These are phyloP conservation scores for Amphicarpaea edgeworthii DNA, from an alignment of 306 rosid species.

Conservation along the genomic window DNA sequence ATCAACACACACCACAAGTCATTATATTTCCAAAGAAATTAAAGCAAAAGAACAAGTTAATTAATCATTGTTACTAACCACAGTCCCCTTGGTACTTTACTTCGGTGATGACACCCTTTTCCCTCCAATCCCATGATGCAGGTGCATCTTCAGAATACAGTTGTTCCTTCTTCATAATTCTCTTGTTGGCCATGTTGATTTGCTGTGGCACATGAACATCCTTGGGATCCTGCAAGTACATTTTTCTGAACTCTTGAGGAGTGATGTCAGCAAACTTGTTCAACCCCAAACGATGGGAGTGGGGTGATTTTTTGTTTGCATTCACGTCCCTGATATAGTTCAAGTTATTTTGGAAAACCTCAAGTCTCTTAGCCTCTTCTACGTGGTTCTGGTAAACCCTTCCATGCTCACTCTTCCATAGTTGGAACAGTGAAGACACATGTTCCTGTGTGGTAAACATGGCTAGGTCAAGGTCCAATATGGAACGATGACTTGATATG, in stretches of 20 bases:
- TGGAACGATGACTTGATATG: conserved; percentile 39
- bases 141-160: conserved; percentile 49
- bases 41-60: too few relatives aligned
- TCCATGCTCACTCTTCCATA: conserved; percentile 55
- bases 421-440: conserved; percentile 50
- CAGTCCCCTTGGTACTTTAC: conserved; percentile 57
- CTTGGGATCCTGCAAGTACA: background rate
- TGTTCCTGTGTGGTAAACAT: conserved; percentile 13
- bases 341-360: conserved; percentile 39
- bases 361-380: conserved; percentile 49
- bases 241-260: conserved; percentile 53
- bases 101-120: conserved; percentile 55
- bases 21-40: background rate
- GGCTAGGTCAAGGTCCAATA: background rate
- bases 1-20: background rate
- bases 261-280: conserved; percentile 63
- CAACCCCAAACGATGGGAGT: conserved; percentile 49
- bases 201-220: background rate
- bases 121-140: conserved; percentile 62
- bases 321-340: conserved; percentile 52
- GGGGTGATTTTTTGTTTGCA: conserved; percentile 38
- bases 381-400: conserved; percentile 50
- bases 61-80: conserved; percentile 40
- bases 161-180: conserved; percentile 1
- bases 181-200: conserved; percentile 6